Evolutionary conservation across 768 basidiomycete genomes (phyloP), one percentile per base, ranked within the genome.

Genomic region (Paxillus rubicundulus): DNA sequence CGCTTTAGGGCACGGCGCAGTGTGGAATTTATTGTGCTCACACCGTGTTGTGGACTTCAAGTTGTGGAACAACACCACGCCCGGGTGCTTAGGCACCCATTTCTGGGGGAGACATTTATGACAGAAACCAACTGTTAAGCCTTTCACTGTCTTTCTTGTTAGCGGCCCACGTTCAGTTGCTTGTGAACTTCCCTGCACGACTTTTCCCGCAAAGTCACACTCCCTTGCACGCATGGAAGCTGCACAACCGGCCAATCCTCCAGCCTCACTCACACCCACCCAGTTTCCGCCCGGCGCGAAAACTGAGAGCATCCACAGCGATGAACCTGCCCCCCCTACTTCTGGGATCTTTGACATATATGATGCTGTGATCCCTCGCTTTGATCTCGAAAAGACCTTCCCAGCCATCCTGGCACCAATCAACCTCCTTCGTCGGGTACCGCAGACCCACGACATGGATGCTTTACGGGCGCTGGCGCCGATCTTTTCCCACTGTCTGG

Each of bases 371-470:
- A 12, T 47, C 43, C 52, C 62, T 17, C 59, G 43, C 8, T 72
- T 70, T 49, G 52, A 68, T 36, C 61, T 75, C 18, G 67, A 71
- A 21, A 63, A 52, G 36, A 64, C 69, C 6, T 75, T 73, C 51
- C 72, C 74, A 1, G 70, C 72, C 1, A 70, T 77, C 47, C 43
- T 72, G 46, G 51, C 54, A 13, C 61, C 71, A 4, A 54, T 66
- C 18, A 57, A 56, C 0, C 57, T 67, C 46, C 66, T 77, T 43
- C 62, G 53, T 45, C 45, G 43, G 18, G 45, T 69, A 9, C 50
- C 61, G 12, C 58, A 58, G 14, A 54, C 65, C 1, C 58, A 56
- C 9, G 67, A 72, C 47, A 39, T 64, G 20, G 53, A 61, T 34
- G 61, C 69, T 10, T 45, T 70, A 27, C 67, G 61, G 21, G 65